Evolutionary conservation across 1,139 yeast species (phyloP).

Genomic region (Eremothecium sinecaudum): DNA sequence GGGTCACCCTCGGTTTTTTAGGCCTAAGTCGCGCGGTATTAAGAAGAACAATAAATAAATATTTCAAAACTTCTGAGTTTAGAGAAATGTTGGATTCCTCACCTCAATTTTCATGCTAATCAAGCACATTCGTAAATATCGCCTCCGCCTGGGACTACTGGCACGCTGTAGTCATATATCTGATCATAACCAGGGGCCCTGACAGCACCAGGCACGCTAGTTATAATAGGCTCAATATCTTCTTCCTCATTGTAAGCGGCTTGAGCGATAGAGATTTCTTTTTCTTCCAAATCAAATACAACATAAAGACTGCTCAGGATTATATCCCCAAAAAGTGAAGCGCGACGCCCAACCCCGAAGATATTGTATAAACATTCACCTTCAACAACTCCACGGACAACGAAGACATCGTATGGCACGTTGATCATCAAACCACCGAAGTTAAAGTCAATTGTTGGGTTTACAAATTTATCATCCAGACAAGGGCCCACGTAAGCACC

Average conservation of each 20-base stretch:
- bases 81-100: no score
- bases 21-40: no score
- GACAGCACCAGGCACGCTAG: conserved; percentile 41
- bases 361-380: conserved; percentile 33
- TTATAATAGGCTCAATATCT: conserved; percentile 36
- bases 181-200: conserved; percentile 34
- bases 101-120: no score
- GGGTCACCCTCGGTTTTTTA: no score
- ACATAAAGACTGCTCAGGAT: conserved; percentile 66
- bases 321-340: conserved; percentile 56
- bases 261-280: conserved; percentile 60
- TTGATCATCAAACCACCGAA: conserved; percentile 46
- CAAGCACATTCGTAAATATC: no score
- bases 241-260: conserved; percentile 33
- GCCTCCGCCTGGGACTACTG: no score
- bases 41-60: no score
- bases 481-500: conserved; percentile 35
- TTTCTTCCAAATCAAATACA: conserved; percentile 65
- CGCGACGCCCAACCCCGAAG: conserved; percentile 26
- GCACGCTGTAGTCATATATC: conserved; percentile 28
- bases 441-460: conserved; percentile 33
- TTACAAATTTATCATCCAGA: conserved; percentile 17
- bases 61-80: no score
- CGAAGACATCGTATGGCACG: conserved; percentile 40
- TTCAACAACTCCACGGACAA: conserved; percentile 14